A percentile compares a stretch with the other conserved stretches of the same genome.
phyloP scores from a whole-genome alignment of 1,139 yeast species.

The Yarrowia galli region DNA sequence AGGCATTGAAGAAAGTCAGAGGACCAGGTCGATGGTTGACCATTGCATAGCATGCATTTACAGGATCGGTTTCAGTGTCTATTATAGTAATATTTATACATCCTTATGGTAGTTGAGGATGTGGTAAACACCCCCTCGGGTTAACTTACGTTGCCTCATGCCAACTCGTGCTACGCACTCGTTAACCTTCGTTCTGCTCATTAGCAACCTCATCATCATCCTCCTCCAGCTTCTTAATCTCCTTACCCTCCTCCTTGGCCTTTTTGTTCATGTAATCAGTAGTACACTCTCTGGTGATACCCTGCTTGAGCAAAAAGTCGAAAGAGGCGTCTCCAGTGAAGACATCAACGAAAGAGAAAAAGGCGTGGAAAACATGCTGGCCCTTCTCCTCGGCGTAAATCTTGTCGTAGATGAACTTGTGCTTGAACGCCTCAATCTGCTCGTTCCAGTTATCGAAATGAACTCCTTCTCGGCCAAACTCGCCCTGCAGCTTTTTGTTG shows the following conservation, averaged over 20 bases:
- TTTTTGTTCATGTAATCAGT: constrained; percentile 43
- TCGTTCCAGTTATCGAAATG: constrained; percentile 70
- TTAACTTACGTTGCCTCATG: too few species aligned
- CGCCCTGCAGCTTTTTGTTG: constrained; percentile 67
- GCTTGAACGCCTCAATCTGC: constrained; percentile 85
- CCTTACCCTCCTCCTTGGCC: constrained; percentile 42
- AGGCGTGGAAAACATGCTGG: constrained; percentile 88
- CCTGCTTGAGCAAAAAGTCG: constrained; percentile 76
- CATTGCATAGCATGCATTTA: too few species aligned
- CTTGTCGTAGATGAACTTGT: constrained; percentile 87
- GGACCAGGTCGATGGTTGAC: constrained; percentile 9
- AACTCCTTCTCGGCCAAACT: constrained; percentile 80
- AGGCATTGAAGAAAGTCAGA: not conserved
- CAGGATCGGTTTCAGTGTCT: not conserved
- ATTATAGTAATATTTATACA: not conserved
- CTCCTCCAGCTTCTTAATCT: constrained; percentile 42
- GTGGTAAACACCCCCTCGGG: too few species aligned
- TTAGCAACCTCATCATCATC: constrained; percentile 48
- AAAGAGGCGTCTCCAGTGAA: constrained; percentile 69
- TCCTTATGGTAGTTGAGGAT: too few species aligned
- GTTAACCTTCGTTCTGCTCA: constrained; percentile 47
- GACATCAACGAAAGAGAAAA: constrained; percentile 86
- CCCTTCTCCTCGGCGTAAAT: constrained; percentile 87
- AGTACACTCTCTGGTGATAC: constrained; percentile 52
- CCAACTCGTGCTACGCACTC: not conserved